A percentile compares a stretch with the other conserved stretches of the same genome.
These are phyloP conservation scores for Aspergillus egyptiacus DNA, from an alignment of 495 filamentous ascomycete genomes.

Conservation along the genomic window DNA sequence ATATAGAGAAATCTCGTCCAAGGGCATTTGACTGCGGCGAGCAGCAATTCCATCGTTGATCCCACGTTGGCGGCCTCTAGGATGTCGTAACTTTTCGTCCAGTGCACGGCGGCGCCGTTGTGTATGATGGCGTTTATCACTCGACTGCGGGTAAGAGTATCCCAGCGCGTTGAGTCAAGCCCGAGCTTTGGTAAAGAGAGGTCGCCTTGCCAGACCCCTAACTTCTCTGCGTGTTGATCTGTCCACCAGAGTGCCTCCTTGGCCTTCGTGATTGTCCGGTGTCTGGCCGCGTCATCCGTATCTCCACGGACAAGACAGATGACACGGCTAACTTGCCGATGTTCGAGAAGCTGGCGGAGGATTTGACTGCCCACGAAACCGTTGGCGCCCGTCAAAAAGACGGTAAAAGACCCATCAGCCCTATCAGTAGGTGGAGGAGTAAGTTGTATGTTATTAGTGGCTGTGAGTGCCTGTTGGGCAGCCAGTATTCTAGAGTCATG, in stretches of 20 bases:
- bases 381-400: slow-evolving; percentile 26
- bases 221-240: slow-evolving; percentile 2
- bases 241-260: slow-evolving; percentile 26
- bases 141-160: neutral
- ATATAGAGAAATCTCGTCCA: neutral
- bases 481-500: too few relatives aligned
- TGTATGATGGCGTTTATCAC: slow-evolving; percentile 53
- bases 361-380: slow-evolving; percentile 30
- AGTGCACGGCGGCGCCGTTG: slow-evolving; percentile 56
- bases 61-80: slow-evolving; percentile 31
- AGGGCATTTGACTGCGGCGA: neutral
- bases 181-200: slow-evolving; percentile 22
- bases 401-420: too few relatives aligned
- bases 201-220: slow-evolving; percentile 30
- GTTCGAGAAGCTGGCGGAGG: slow-evolving; percentile 16
- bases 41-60: slow-evolving; percentile 29
- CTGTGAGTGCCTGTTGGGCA: neutral
- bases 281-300: slow-evolving; percentile 11
- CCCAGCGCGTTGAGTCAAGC: slow-evolving; percentile 18
- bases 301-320: slow-evolving; percentile 25
- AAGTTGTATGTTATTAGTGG: neutral
- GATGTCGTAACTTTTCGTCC: slow-evolving; percentile 28
- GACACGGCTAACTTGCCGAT: slow-evolving; percentile 13
- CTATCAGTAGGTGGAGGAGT: too few relatives aligned
- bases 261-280: slow-evolving; percentile 18